Conservation (phyloP, 148 eudicot genomes). For the Nyssa sinensis region DNA sequence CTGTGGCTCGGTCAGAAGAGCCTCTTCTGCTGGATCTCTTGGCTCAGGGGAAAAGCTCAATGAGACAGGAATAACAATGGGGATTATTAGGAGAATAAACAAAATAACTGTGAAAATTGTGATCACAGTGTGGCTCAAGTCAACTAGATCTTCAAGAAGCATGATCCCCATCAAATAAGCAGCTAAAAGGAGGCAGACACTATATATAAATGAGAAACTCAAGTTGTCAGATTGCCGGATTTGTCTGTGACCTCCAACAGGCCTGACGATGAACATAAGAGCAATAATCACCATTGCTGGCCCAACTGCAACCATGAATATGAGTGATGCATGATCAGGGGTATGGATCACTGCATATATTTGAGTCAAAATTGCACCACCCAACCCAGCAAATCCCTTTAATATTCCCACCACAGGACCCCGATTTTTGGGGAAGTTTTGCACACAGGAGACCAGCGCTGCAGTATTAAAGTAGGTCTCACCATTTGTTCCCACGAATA, state of each 20-base stretch:
- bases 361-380: slow-evolving; percentile 88
- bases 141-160: slow-evolving; percentile 77
- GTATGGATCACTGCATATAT: slow-evolving; percentile 55
- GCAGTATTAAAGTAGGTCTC: slow-evolving; percentile 93
- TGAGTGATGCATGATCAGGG: slow-evolving; percentile 83
- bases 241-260: slow-evolving; percentile 90
- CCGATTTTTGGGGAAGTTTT: slow-evolving; percentile 85
- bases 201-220: slow-evolving; percentile 65
- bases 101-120: slow-evolving; percentile 60
- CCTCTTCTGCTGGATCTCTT: slow-evolving; percentile 43
- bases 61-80: slow-evolving; percentile 59
- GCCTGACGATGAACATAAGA: slow-evolving; percentile 80
- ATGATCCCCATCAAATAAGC: slow-evolving; percentile 93
- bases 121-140: slow-evolving; percentile 51
- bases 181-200: slow-evolving; percentile 76
- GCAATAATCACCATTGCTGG: slow-evolving; percentile 77
- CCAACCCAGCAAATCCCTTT: slow-evolving; percentile 90
- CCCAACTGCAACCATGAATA: slow-evolving; percentile 95
- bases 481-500: slow-evolving; percentile 84
- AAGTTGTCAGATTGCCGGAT: slow-evolving; percentile 57
- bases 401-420: slow-evolving; percentile 94
- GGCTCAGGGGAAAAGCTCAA: slow-evolving; percentile 50
- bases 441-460: slow-evolving; percentile 87
- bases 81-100: slow-evolving; percentile 54
- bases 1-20: slow-evolving; percentile 46